These are phyloP conservation scores for Tricholoma sp. DNA, from an alignment of 768 basidiomycete species.

Conservation along the genomic window DNA sequence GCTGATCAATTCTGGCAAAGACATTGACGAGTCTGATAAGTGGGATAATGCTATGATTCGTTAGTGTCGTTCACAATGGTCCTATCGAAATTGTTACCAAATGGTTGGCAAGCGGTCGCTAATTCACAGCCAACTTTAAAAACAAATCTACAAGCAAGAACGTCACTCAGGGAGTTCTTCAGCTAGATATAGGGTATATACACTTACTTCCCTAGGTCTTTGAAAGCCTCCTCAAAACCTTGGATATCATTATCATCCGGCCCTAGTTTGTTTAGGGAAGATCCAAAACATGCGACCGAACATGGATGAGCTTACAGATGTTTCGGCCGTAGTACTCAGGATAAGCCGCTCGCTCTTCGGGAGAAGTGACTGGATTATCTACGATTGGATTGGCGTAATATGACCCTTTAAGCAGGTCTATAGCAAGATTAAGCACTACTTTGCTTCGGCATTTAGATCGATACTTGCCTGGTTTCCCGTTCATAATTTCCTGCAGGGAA, in stretches of 20 bases:
- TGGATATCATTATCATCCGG: conserved; percentile 58
- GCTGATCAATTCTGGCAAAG: conserved; percentile 66
- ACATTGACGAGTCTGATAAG: conserved; percentile 59
- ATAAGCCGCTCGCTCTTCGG: conserved; percentile 48
- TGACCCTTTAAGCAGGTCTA: conserved; percentile 85
- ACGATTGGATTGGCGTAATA: conserved; percentile 88
- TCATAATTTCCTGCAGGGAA: conserved; percentile 80
- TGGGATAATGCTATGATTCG: conserved; percentile 53
- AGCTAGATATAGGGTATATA: not conserved
- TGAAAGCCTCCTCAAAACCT: conserved; percentile 86
- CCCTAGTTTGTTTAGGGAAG: conserved; percentile 39
- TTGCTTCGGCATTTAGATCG: not conserved
- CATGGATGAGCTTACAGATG: conserved; percentile 64
- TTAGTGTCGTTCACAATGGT: not conserved
- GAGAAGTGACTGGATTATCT: conserved; percentile 59
- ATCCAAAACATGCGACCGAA: not conserved
- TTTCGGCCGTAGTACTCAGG: conserved; percentile 87
- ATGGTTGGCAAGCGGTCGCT: conserved; percentile 86
- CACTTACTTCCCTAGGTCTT: conserved; percentile 66
- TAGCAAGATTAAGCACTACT: not conserved
- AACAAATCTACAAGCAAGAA: conserved; percentile 52
- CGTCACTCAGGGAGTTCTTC: not conserved
- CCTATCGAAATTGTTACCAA: conserved; percentile 50
- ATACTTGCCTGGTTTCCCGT: conserved; percentile 71
- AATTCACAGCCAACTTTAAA: conserved; percentile 79